A percentile compares a stretch with the other conserved stretches of the same genome.
These are phyloP conservation scores for Laburnicola sp. DNA, from an alignment of 2,329 filamentous ascomycete genomes.

Conservation along the genomic window DNA sequence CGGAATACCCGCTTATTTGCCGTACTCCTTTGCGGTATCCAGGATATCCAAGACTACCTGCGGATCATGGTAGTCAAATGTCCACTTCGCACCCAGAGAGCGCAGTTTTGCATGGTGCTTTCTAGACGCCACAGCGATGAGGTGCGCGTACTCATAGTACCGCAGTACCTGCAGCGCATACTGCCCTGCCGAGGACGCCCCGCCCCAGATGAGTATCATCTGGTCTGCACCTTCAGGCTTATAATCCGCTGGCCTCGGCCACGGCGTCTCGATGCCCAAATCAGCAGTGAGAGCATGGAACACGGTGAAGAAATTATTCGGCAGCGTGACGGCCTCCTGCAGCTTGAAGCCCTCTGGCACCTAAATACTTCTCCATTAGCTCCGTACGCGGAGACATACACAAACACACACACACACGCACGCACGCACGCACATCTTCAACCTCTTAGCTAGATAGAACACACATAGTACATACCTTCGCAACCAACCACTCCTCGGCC, in stretches of 20 bases:
- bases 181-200: conserved; percentile 49
- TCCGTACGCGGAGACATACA: too few species aligned
- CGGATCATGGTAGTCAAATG: conserved; percentile 48
- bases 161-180: conserved; percentile 49
- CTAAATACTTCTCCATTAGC: conserved; percentile 18
- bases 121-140: conserved; percentile 44
- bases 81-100: conserved; percentile 41
- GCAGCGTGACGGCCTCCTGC: conserved; percentile 57
- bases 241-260: conserved; percentile 56
- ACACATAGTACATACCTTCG: conserved; percentile 15
- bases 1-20: conserved; percentile 23
- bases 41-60: conserved; percentile 39
- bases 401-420: too few species aligned
- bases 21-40: conserved; percentile 1
- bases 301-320: conserved; percentile 61
- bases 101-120: conserved; percentile 46
- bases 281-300: conserved; percentile 60
- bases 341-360: conserved; percentile 49
- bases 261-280: conserved; percentile 58
- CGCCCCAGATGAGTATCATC: conserved; percentile 51
- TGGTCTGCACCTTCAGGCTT: conserved; percentile 34
- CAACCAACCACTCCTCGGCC: conserved; percentile 53
- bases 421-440: background rate
- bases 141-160: conserved; percentile 46
- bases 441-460: background rate